A percentile compares a stretch with the other conserved stretches of the same genome.
phyloP scores from a whole-genome alignment of 805 yeast species.

The Yarrowia sp. region DNA sequence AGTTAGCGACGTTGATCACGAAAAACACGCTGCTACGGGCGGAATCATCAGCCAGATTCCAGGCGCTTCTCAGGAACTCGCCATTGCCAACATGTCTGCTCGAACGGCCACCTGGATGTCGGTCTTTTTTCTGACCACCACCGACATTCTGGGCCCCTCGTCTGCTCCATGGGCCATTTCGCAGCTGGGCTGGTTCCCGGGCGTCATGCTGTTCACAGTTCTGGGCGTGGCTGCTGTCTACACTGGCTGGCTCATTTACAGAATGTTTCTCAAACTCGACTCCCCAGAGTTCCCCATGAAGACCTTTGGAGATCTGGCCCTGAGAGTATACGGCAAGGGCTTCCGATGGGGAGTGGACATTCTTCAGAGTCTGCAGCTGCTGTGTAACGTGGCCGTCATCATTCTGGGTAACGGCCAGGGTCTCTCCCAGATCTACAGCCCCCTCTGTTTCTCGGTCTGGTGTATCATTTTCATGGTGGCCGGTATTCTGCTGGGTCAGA shows the following conservation, averaged over 20 bases:
- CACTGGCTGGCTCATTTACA: conserved; percentile 53
- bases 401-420: conserved; percentile 53
- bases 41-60: conserved; percentile 15
- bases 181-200: conserved; percentile 55
- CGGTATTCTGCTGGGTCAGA: conserved; percentile 54
- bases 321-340: conserved; percentile 51
- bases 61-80: conserved; percentile 7
- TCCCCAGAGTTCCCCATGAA: conserved; percentile 54
- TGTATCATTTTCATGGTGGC: conserved; percentile 53
- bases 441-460: conserved; percentile 52
- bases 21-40: neutral
- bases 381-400: conserved; percentile 54
- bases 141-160: conserved; percentile 56
- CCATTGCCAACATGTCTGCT: conserved; percentile 42
- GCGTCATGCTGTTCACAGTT: conserved; percentile 52
- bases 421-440: conserved; percentile 50
- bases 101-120: conserved; percentile 45
- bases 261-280: conserved; percentile 50
- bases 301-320: conserved; percentile 53
- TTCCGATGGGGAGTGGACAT: conserved; percentile 49
- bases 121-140: conserved; percentile 55
- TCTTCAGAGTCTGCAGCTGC: conserved; percentile 53
- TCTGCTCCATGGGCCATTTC: conserved; percentile 55
- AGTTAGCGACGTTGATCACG: conserved; percentile 6
- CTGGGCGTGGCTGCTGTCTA: conserved; percentile 54